Base-by-base conservation (phyloP, 2,329 filamentous ascomycete species). In the Pyrenophora tritici-repentis region DNA sequence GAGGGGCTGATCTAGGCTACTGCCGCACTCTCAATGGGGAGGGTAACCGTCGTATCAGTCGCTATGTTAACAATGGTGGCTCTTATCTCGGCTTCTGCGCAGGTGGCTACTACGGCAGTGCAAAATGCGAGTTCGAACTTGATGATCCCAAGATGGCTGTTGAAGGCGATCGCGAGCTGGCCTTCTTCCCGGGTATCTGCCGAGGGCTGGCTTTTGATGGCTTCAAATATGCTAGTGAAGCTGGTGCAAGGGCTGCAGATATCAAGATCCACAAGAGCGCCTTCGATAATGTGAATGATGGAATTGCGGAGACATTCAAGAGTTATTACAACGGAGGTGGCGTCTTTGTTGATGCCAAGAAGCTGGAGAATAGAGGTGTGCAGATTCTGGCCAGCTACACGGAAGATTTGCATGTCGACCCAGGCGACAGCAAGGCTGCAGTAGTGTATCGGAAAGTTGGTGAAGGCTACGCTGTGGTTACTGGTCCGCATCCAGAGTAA, bases 241-340 rank as follows among this genome's bases (percentile, higher is more conserved):
- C 78, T 38, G 94, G 94, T 1, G 90, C 94, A 1, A 83, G 84
- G 62, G 90, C 90, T 2, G 86, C 85, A 0, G 80, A 82, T 50
- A 62, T 97, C 38, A 81, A 79, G 44, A 85, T 94, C 10, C 78
- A 83, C 10, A 85, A 84, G 57, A 79, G 79, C 2, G 77, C 79
- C 0, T 84, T 95, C 53, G 72, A 75, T 0, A 66, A 65, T 6
- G 68, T 63, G 0, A 71, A 70, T 35, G 81, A 78, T 0, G 74
- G 76, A 3, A 70, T 88, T 1, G 83, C 86, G 0, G 81, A 84
- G 1, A 77, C 79, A 1, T 90, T 96, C 53, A 79, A 81, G 45
- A 87, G 85, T 12, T 99, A 99, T 70, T 97, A 93, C 73, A 99
- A 99, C 63, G 94, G 94, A 1, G 94, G 94, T 1, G 92, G 94